phyloP scores from a whole-genome alignment of 306 rosid genomes.

The Cyclanthera cordifolia region DNA sequence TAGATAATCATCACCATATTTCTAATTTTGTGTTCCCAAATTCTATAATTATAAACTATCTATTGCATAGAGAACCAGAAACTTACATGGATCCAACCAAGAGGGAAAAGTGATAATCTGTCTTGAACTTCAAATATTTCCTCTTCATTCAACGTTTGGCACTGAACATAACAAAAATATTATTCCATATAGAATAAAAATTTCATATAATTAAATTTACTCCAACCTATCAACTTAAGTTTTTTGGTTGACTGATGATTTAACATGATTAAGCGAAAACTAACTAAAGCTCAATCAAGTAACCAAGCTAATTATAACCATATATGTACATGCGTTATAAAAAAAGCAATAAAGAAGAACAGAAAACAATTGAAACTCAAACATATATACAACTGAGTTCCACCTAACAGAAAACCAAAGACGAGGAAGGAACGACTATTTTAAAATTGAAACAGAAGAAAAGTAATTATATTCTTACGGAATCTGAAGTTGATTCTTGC shows the following conservation, averaged over 20 bases:
- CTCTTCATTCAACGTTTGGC: slow-evolving; percentile 92
- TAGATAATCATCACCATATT: background rate
- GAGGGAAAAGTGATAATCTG: slow-evolving; percentile 74
- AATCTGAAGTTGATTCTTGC: slow-evolving; percentile 96
- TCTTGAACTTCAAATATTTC: slow-evolving; percentile 99
- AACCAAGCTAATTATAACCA: background rate
- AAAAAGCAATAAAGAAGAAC: background rate
- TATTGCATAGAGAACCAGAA: background rate
- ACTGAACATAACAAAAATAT: slow-evolving; percentile 46
- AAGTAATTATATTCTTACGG: slow-evolving; percentile 43
- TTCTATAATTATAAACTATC: background rate
- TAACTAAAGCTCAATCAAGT: background rate
- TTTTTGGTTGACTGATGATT: too few species aligned
- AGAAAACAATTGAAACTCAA: background rate
- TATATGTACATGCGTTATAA: background rate
- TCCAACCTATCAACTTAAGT: too few species aligned
- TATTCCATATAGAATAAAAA: background rate
- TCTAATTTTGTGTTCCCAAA: background rate
- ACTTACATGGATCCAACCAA: slow-evolving; percentile 99
- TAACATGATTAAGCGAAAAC: too few species aligned
- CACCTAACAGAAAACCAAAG: background rate
- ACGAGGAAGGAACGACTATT: background rate
- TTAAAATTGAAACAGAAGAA: slow-evolving; percentile 8
- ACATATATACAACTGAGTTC: background rate
- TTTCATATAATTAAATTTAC: background rate